A percentile compares a stretch with the other conserved stretches of the same genome.
These are phyloP conservation scores for Pichia phayaonensis DNA, from an alignment of 805 yeast genomes.

Conservation along the genomic window DNA sequence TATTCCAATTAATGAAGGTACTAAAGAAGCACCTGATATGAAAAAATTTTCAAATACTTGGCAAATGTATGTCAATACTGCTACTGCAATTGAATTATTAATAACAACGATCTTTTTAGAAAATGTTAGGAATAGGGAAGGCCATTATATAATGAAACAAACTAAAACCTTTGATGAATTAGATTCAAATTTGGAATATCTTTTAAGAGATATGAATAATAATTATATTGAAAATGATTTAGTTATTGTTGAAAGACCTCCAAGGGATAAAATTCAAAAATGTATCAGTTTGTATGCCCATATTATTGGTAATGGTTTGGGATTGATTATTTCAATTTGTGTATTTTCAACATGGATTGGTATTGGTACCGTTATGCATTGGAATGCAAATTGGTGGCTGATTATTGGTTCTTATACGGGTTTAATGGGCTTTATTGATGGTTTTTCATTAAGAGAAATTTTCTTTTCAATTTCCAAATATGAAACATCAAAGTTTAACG, in stretches of 20 bases:
- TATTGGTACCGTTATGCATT: slow-evolving; percentile 30
- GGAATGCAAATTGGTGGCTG: slow-evolving; percentile 37
- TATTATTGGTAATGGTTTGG: slow-evolving; percentile 36
- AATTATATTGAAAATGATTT: slow-evolving; percentile 18
- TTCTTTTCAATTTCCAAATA: slow-evolving; percentile 24
- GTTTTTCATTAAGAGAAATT: slow-evolving; percentile 35
- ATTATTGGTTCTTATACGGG: slow-evolving; percentile 42
- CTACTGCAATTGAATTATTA: slow-evolving; percentile 30
- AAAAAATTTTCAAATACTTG: slow-evolving; percentile 28
- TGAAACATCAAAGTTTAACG: slow-evolving; percentile 19
- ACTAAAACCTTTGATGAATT: slow-evolving; percentile 16
- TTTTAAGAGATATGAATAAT: background rate
- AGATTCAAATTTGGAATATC: slow-evolving; percentile 26
- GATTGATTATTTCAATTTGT: slow-evolving; percentile 27
- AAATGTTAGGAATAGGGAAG: slow-evolving; percentile 29
- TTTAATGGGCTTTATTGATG: slow-evolving; percentile 36
- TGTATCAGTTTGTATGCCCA: slow-evolving; percentile 30
- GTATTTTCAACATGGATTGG: slow-evolving; percentile 33
- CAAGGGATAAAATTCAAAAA: slow-evolving; percentile 11
- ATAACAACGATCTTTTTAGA: slow-evolving; percentile 30
- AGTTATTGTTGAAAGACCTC: slow-evolving; percentile 23
- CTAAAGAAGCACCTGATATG: slow-evolving; percentile 7
- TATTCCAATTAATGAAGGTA: slow-evolving; percentile 13
- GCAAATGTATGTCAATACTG: slow-evolving; percentile 36
- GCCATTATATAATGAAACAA: slow-evolving; percentile 19